phyloP scores from a whole-genome alignment of 495 filamentous ascomycete genomes.

The Xylaria longipes region DNA sequence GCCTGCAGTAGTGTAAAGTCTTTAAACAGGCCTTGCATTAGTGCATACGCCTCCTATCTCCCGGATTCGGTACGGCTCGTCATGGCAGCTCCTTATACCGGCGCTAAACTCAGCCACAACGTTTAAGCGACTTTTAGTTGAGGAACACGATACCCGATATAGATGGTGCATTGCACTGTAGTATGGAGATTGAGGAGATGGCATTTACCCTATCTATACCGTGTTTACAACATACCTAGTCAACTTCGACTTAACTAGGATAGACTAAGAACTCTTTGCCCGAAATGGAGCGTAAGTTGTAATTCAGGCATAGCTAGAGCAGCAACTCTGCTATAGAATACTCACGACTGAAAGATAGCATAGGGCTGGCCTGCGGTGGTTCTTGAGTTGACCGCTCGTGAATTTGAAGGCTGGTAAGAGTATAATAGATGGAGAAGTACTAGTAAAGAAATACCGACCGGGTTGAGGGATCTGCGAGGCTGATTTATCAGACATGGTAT shows the following conservation, averaged over 20 bases:
- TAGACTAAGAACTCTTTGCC: neutral
- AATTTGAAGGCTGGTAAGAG: neutral
- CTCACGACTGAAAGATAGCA: neutral
- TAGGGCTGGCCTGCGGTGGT: neutral
- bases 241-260: neutral
- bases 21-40: neutral
- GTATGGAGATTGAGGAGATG: neutral
- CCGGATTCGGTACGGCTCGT: neutral
- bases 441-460: neutral
- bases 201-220: neutral
- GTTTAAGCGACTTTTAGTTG: conserved; percentile 1
- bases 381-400: neutral
- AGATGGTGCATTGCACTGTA: neutral
- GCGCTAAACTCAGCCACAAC: conserved; percentile 9
- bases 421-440: too few relatives aligned
- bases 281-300: neutral
- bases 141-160: conserved; percentile 4
- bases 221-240: neutral
- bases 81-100: neutral
- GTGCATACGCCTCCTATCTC: neutral
- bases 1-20: conserved; percentile 2
- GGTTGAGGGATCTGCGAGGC: neutral
- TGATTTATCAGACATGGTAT: neutral
- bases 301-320: neutral
- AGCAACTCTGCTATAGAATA: neutral